These are phyloP conservation scores for Excoecaria cochinchinensis DNA, from an alignment of 345 rosid genomes.

Conservation along the genomic window DNA sequence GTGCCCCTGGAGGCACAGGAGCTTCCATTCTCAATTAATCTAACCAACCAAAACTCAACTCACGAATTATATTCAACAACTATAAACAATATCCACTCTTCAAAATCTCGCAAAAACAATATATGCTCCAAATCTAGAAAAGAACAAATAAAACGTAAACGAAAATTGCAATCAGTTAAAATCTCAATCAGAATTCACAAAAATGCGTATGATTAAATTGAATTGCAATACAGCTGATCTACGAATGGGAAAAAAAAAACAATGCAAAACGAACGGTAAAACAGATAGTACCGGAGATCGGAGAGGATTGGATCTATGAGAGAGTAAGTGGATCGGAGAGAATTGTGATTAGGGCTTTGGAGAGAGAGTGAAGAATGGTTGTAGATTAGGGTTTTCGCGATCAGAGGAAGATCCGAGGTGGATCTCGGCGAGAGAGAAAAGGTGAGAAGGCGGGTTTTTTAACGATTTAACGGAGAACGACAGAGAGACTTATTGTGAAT, in stretches of 20 bases:
- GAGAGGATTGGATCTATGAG: conserved; percentile 3
- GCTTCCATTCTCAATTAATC: conserved; percentile 51
- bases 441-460: neutral
- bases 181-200: neutral
- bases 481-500: neutral
- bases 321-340: conserved; percentile 18
- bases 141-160: neutral
- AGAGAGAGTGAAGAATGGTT: neutral
- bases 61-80: conserved; percentile 4
- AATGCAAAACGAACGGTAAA: too few species aligned
- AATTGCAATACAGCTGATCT: neutral
- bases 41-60: conserved; percentile 20
- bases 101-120: conserved; percentile 1
- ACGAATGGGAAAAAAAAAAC: neutral
- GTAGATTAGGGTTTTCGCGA: conserved; percentile 15
- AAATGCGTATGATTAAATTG: neutral
- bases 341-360: conserved; percentile 22
- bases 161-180: neutral
- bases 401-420: conserved; percentile 15
- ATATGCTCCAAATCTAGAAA: conserved; percentile 15
- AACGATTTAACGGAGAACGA: neutral
- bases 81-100: neutral
- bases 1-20: conserved; percentile 91
- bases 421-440: neutral
- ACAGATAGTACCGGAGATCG: neutral